Percentiles rank a stretch among this genome's conserved stretches.
These are phyloP conservation scores for Colletotrichum tropicicola DNA, from an alignment of 2,329 filamentous ascomycete genomes.

Conservation along the genomic window DNA sequence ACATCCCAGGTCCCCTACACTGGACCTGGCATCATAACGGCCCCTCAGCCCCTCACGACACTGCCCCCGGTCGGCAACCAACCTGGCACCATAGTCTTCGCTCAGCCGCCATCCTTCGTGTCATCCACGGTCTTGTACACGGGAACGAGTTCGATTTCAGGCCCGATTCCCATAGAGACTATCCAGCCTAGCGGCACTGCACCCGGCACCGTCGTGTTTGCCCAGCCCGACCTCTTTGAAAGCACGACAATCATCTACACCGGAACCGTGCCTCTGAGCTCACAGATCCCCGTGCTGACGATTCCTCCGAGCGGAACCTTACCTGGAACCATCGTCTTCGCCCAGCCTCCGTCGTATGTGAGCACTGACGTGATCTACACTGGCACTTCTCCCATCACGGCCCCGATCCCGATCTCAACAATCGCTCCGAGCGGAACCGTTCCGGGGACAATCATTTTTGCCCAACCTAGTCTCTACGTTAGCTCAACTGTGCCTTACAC, in stretches of 20 bases:
- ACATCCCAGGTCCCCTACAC: background rate
- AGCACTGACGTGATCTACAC: background rate
- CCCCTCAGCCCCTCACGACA: background rate
- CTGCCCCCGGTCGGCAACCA: background rate
- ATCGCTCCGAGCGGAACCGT: background rate
- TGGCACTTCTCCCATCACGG: background rate
- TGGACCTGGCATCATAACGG: background rate
- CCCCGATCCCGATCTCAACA: conserved; percentile 1
- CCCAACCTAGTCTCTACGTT: background rate
- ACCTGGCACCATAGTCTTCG: conserved; percentile 16
- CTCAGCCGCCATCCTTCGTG: conserved; percentile 1
- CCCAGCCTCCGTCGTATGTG: background rate
- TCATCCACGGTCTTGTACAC: conserved; percentile 1
- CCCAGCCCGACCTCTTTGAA: background rate
- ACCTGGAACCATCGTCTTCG: conserved; percentile 9
- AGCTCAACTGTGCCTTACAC: background rate
- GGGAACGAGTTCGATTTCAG: background rate
- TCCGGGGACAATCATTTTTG: conserved; percentile 9
- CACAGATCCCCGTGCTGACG: conserved; percentile 4
- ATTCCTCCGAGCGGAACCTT: conserved; percentile 12
- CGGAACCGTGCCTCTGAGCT: background rate
- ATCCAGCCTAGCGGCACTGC: conserved; percentile 11
- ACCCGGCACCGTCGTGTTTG: conserved; percentile 15
- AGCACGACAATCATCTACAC: conserved; percentile 13
- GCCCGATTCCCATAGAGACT: conserved; percentile 7